Conservation (phyloP, 805 yeast species). For the Hanseniaspora valbyensis region DNA sequence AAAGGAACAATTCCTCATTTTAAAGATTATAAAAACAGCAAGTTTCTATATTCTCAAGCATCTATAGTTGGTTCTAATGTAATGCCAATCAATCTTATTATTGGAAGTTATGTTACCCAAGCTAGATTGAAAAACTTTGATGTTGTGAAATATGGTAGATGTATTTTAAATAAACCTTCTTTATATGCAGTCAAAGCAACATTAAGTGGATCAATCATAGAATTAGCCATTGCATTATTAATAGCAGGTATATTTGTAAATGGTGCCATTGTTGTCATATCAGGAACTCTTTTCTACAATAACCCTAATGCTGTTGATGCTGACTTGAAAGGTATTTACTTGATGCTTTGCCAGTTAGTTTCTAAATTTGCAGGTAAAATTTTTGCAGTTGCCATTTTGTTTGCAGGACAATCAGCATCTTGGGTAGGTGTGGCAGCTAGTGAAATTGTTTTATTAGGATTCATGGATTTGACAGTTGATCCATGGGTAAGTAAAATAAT, state of each 20-base stretch:
- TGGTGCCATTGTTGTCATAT: slow-evolving; percentile 78
- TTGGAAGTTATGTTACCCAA: slow-evolving; percentile 84
- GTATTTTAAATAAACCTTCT: slow-evolving; percentile 52
- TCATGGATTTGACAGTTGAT: slow-evolving; percentile 62
- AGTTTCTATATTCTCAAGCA: slow-evolving; percentile 65
- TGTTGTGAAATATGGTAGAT: slow-evolving; percentile 38
- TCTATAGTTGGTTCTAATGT: slow-evolving; percentile 90
- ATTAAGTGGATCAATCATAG: slow-evolving; percentile 70
- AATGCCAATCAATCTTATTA: slow-evolving; percentile 84
- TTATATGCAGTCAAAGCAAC: slow-evolving; percentile 69
- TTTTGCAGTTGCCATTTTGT: slow-evolving; percentile 78
- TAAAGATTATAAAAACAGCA: slow-evolving; percentile 40
- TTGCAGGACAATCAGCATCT: slow-evolving; percentile 92
- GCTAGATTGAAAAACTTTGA: slow-evolving; percentile 75
- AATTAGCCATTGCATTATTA: slow-evolving; percentile 67
- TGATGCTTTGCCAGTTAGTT: slow-evolving; percentile 54
- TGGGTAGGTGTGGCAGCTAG: slow-evolving; percentile 90
- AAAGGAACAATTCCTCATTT: slow-evolving; percentile 53
- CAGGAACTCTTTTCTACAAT: slow-evolving; percentile 71
- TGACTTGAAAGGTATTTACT: slow-evolving; percentile 70
- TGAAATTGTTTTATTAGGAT: slow-evolving; percentile 88
- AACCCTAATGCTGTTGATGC: slow-evolving; percentile 62
- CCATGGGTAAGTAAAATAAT: slow-evolving; percentile 73
- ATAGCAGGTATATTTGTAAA: slow-evolving; percentile 88
- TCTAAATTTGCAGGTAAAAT: slow-evolving; percentile 81